Evolutionary conservation across 2,329 filamentous ascomycete species (phyloP).

Genomic region (Clarireedia homoeocarpa): DNA sequence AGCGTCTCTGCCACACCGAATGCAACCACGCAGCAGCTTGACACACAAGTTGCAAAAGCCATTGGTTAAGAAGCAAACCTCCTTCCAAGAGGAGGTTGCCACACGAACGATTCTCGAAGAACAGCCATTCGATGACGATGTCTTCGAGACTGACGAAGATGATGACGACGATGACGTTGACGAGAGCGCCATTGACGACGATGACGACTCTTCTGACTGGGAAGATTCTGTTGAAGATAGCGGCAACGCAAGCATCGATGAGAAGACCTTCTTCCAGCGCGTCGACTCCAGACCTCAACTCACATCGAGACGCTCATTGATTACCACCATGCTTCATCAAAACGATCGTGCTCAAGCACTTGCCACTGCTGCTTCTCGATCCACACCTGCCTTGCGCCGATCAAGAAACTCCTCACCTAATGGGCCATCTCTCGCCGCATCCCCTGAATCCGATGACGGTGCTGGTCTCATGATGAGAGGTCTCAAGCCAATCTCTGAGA

Average conservation of each 20-base stretch:
- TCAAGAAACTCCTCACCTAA: conserved; percentile 61
- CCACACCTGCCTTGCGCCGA: conserved; percentile 45
- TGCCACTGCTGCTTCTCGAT: conserved; percentile 50
- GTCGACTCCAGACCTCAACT: conserved; percentile 84
- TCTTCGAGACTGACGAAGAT: conserved; percentile 55
- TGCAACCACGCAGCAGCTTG: conserved; percentile 44
- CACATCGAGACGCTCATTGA: conserved; percentile 76
- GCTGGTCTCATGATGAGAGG: conserved; percentile 48
- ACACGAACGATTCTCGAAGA: conserved; percentile 57
- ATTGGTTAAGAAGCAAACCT: conserved; percentile 63
- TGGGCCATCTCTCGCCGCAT: conserved; percentile 54
- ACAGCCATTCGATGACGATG: conserved; percentile 44
- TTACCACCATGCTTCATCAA: conserved; percentile 83
- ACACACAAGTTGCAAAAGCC: conserved; percentile 42
- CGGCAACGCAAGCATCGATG: conserved; percentile 73
- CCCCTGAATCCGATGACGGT: conserved; percentile 32
- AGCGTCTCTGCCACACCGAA: conserved; percentile 54
- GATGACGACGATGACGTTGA: conserved; percentile 55
- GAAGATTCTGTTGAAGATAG: conserved; percentile 70
- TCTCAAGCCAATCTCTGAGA: conserved; percentile 35
- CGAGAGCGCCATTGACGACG: conserved; percentile 74
- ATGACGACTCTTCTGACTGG: conserved; percentile 52
- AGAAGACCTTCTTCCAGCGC: conserved; percentile 75
- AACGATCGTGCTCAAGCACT: conserved; percentile 63
- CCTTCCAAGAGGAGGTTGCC: conserved; percentile 70